Conservation (phyloP, 768 basidiomycete genomes). For the Kwoniella mangroviensis region DNA sequence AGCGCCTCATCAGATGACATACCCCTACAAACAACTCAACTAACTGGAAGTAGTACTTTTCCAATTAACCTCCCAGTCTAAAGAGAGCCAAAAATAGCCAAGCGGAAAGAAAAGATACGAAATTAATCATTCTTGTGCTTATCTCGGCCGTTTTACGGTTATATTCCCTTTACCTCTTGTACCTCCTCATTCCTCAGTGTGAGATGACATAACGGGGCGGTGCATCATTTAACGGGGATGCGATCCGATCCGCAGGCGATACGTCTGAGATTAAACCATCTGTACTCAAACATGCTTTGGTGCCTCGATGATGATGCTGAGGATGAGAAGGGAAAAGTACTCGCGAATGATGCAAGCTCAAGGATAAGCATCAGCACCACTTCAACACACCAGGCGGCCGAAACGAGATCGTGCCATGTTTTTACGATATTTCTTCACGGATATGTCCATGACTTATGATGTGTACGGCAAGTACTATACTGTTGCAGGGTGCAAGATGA, state of each 20-base stretch:
- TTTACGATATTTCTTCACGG: too few species aligned
- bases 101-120: neutral
- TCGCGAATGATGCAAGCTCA: neutral
- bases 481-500: too few species aligned
- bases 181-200: neutral
- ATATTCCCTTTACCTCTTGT: neutral
- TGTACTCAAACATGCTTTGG: neutral
- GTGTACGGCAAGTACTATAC: too few species aligned
- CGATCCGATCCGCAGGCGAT: neutral
- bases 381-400: neutral
- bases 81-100: neutral
- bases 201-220: neutral
- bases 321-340: neutral
- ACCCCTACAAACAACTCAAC: neutral
- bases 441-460: too few species aligned
- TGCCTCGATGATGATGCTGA: neutral
- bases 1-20: neutral
- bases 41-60: neutral
- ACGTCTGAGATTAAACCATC: neutral
- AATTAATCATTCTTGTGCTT: neutral
- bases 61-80: neutral
- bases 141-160: neutral
- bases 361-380: neutral
- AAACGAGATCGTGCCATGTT: neutral
- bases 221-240: neutral